Base-by-base conservation (phyloP, 2,329 filamentous ascomycete species). In the Botrytis elliptica region DNA sequence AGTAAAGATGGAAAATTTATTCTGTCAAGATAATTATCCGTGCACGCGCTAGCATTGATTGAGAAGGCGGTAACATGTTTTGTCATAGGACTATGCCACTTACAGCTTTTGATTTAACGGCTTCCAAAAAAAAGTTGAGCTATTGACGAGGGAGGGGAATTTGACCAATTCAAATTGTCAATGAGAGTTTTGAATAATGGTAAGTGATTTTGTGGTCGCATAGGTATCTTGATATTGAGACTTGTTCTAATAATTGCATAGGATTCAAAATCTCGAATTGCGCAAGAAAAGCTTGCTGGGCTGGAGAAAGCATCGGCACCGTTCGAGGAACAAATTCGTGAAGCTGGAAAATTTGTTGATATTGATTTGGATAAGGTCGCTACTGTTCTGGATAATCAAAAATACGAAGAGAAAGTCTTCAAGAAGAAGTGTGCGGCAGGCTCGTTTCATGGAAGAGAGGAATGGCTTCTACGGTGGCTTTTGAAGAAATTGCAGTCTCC, bases 381-480 rank as follows among this genome's bases (percentile, higher is more conserved):
- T 69, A 77, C 72, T 46, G 75, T 71, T 74, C 66, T 64, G 18
- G 38, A 38, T 20, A 22, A 49, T 63, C 64, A 69, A 16, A 38
- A 40, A 20, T 14, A 55, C 25, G 62, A 73, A 72, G 65, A 14
- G 36, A 52, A 22, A 55, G 59, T 69, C 36, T 70, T 44, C 40
- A 59, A 62, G 9, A 73, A 74, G 29, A 66, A 67, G 44, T 70
- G 33, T 22, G 36, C n/a, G 46, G 62, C 70, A 5, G 69, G 38
- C 16, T 73, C 62, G 20, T 81, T 79, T 74, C 79, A 80, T 76
- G 80, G 78, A 42, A 86, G 88, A 78, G 88, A 89, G 78, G 89
- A 92, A 83, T 92, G 90, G 89, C 85, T 91, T 22, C 80, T 92
- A 73, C 86, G 88, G 78, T 92, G 91, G 91, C 82, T 92, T 38